Percentiles rank a stretch among this genome's conserved stretches.
These are phyloP conservation scores for Pichia eremophila DNA, from an alignment of 805 yeast genomes.

Conservation along the genomic window DNA sequence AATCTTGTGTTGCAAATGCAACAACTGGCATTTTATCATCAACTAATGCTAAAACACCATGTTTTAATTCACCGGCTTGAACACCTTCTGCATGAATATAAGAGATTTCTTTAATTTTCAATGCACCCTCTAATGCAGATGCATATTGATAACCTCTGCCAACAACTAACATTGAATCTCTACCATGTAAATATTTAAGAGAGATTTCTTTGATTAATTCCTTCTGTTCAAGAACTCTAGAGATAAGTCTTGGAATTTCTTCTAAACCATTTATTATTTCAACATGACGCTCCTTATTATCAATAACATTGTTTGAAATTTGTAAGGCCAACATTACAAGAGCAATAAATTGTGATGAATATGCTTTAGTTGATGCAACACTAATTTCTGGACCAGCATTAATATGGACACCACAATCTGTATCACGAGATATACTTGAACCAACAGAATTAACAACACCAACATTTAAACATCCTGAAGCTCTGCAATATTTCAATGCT, in stretches of 20 bases:
- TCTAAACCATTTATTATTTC: slow-evolving; percentile 83
- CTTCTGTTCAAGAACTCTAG: slow-evolving; percentile 64
- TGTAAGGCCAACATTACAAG: slow-evolving; percentile 93
- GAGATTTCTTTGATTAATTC: slow-evolving; percentile 69
- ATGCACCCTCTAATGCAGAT: slow-evolving; percentile 95
- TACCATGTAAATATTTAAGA: slow-evolving; percentile 59
- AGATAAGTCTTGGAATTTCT: slow-evolving; percentile 78
- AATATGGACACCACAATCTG: slow-evolving; percentile 98
- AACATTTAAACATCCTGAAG: slow-evolving; percentile 93
- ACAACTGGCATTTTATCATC: slow-evolving; percentile 91
- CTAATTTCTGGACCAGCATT: slow-evolving; percentile 99
- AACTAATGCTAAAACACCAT: slow-evolving; percentile 94
- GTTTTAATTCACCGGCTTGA: slow-evolving; percentile 97
- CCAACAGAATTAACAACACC: slow-evolving; percentile 98
- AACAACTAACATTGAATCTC: slow-evolving; percentile 78
- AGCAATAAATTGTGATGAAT: slow-evolving; percentile 96
- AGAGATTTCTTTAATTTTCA: slow-evolving; percentile 95
- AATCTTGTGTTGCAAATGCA: slow-evolving; percentile 93
- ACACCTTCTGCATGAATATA: slow-evolving; percentile 99
- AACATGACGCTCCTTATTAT: slow-evolving; percentile 63
- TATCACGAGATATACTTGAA: slow-evolving; percentile 89
- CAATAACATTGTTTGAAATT: slow-evolving; percentile 84
- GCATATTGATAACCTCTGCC: slow-evolving; percentile 99
- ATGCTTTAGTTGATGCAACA: slow-evolving; percentile 98
- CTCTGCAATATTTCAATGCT: slow-evolving; percentile 90